Percentiles rank a stretch among this genome's conserved stretches.
Evolutionary conservation across 495 filamentous ascomycete species (phyloP).

Genomic region (Podospora didyma): DNA sequence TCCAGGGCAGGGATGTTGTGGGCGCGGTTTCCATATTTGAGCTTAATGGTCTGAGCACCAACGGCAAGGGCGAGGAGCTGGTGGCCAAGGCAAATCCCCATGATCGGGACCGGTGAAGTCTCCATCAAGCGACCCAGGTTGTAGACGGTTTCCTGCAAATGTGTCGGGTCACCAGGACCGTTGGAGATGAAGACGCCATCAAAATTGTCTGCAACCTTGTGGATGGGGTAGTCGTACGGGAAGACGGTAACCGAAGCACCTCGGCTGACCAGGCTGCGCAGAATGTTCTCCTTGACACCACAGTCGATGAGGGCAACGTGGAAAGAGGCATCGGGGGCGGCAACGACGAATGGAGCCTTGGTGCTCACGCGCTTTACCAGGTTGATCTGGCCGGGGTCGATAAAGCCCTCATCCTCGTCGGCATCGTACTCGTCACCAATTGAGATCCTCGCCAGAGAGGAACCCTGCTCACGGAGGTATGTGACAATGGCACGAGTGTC

Average conservation of each 20-base stretch:
- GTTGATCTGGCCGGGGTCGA: constrained; percentile 95
- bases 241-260: constrained; percentile 88
- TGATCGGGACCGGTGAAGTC: constrained; percentile 81
- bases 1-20: constrained; percentile 98
- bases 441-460: constrained; percentile 89
- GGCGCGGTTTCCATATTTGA: constrained; percentile 96
- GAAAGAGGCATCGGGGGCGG: constrained; percentile 69
- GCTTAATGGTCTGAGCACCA: constrained; percentile 83
- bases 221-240: constrained; percentile 93
- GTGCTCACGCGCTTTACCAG: constrained; percentile 92
- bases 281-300: constrained; percentile 99
- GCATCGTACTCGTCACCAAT: constrained; percentile 98
- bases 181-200: constrained; percentile 98
- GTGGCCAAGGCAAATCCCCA: constrained; percentile 95
- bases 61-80: constrained; percentile 80
- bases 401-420: constrained; percentile 93
- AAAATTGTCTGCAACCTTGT: constrained; percentile 96
- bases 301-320: constrained; percentile 96
- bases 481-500: constrained; percentile 97
- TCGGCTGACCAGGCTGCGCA: constrained; percentile 83
- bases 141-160: constrained; percentile 90
- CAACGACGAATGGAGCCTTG: constrained; percentile 94
- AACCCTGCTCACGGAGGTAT: constrained; percentile 90
- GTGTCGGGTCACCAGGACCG: constrained; percentile 94
- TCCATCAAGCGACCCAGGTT: constrained; percentile 87